phyloP scores from a whole-genome alignment of 2,329 filamentous ascomycete genomes.

The Trichophyton mentagrophytes region DNA sequence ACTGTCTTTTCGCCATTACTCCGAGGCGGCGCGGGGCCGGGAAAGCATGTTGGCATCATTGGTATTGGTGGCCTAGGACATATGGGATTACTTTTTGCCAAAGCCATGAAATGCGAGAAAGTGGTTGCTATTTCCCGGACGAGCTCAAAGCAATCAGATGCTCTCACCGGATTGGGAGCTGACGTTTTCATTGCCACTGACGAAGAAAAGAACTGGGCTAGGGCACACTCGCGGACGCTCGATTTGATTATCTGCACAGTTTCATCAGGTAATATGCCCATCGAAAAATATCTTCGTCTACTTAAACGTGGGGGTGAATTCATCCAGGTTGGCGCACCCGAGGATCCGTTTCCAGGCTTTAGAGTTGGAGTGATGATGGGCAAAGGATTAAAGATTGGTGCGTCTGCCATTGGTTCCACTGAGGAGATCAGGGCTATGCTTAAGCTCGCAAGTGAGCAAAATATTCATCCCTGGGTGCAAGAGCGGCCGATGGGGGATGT shows the following conservation, averaged over 20 bases:
- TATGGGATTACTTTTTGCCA: slow-evolving; percentile 58
- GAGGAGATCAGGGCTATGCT: slow-evolving; percentile 35
- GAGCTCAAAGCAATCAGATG: slow-evolving; percentile 40
- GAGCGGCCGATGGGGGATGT: slow-evolving; percentile 31
- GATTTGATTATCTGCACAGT: slow-evolving; percentile 46
- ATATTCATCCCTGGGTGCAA: slow-evolving; percentile 33
- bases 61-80: slow-evolving; percentile 65
- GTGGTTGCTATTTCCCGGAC: slow-evolving; percentile 45
- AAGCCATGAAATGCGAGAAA: slow-evolving; percentile 54
- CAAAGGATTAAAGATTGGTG: slow-evolving; percentile 43
- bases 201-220: slow-evolving; percentile 44
- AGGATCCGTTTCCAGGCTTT: slow-evolving; percentile 43
- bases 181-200: slow-evolving; percentile 45
- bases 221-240: slow-evolving; percentile 35
- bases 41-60: slow-evolving; percentile 57
- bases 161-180: slow-evolving; percentile 40
- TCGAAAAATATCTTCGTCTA: slow-evolving; percentile 48
- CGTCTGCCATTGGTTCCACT: slow-evolving; percentile 33
- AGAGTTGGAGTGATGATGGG: slow-evolving; percentile 46
- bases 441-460: slow-evolving; percentile 30
- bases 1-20: slow-evolving; percentile 59
- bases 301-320: slow-evolving; percentile 48
- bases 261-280: slow-evolving; percentile 49
- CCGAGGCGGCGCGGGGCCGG: slow-evolving; percentile 54
- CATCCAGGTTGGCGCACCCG: slow-evolving; percentile 55